These are phyloP conservation scores for Podospora pseudoanserina DNA, from an alignment of 495 filamentous ascomycete species.

Conservation along the genomic window DNA sequence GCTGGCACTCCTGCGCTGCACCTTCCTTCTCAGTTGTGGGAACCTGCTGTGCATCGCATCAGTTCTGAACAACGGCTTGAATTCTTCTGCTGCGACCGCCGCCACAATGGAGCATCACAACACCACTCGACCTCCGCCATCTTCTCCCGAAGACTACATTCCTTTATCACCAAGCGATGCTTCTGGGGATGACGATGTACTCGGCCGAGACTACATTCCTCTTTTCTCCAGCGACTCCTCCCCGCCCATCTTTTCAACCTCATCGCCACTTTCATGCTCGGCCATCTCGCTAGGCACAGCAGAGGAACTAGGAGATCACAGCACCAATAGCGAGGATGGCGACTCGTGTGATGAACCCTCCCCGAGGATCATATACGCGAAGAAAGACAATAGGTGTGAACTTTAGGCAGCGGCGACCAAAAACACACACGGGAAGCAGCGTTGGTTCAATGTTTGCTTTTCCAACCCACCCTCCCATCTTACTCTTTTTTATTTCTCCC, in stretches of 20 bases:
- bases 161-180: background rate
- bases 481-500: background rate
- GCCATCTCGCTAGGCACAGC: conserved; percentile 8
- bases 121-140: background rate
- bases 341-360: background rate
- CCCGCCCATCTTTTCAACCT: background rate
- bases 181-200: background rate
- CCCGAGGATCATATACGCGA: background rate
- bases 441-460: background rate
- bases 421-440: conserved; percentile 2
- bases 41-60: conserved; percentile 28
- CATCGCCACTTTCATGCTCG: background rate
- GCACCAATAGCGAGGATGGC: background rate
- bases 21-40: conserved; percentile 25
- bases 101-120: background rate
- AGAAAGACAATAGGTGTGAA: background rate
- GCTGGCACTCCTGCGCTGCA: conserved; percentile 34
- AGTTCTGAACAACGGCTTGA: background rate
- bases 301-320: conserved; percentile 9
- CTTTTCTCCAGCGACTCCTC: background rate
- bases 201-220: background rate
- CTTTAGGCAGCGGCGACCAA: background rate
- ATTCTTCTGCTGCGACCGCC: background rate
- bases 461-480: background rate
- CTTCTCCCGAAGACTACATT: background rate